phyloP scores from a whole-genome alignment of 495 filamentous ascomycete species.

The Podospora bellae-mahoneyi region DNA sequence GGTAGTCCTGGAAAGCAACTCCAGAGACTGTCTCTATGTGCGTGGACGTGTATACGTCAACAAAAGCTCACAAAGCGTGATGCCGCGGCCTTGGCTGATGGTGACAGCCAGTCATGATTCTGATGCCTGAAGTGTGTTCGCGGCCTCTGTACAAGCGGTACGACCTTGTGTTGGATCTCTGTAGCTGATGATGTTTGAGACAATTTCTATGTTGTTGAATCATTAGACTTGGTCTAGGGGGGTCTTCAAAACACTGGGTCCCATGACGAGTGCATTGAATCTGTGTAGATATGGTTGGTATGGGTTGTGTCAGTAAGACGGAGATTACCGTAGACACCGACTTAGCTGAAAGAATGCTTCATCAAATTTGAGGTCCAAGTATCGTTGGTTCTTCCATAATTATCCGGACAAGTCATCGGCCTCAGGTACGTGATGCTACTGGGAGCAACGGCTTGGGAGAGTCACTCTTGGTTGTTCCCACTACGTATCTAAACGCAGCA shows the following conservation, averaged over 20 bases:
- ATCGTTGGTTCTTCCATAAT: neutral
- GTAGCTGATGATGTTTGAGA: neutral
- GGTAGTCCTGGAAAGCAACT: neutral
- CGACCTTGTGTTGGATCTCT: neutral
- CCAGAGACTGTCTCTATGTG: neutral
- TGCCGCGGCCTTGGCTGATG: neutral
- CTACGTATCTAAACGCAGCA: neutral
- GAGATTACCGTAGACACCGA: too few species aligned
- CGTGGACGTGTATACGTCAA: neutral
- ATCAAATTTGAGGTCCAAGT: neutral
- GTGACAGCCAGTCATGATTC: neutral
- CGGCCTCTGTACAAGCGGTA: neutral
- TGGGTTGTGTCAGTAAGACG: too few species aligned
- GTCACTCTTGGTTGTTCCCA: neutral
- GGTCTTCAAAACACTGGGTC: too few species aligned
- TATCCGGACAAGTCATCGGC: neutral
- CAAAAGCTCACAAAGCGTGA: neutral
- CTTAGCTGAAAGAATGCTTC: too few species aligned
- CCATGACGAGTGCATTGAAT: too few species aligned
- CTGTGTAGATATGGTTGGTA: too few species aligned
- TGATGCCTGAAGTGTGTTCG: neutral
- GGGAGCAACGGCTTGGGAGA: neutral
- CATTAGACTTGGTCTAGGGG: too few species aligned
- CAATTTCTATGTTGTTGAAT: too few species aligned
- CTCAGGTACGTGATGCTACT: neutral